Conservation (phyloP, 1,139 yeast species). For the Saccharomyces hybrid region DNA sequence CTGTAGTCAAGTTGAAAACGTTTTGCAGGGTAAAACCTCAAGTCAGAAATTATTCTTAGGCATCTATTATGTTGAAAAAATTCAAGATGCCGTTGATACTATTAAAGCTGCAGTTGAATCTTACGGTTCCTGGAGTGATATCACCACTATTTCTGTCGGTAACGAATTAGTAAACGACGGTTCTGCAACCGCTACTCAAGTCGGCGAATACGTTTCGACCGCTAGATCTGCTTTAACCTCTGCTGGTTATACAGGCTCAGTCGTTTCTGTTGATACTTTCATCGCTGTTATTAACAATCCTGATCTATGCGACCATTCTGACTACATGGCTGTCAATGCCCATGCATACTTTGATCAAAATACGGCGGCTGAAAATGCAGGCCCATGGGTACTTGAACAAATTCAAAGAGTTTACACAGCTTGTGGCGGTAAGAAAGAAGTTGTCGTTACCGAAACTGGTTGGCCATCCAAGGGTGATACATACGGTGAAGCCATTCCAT, state of each 20-base stretch:
- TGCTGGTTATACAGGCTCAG: conserved; percentile 59
- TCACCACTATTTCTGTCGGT: conserved; percentile 70
- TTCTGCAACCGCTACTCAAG: conserved; percentile 49
- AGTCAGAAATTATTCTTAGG: conserved; percentile 67
- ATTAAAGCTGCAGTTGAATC: conserved; percentile 48
- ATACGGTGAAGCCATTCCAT: conserved; percentile 62
- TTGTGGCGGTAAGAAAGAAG: conserved; percentile 53
- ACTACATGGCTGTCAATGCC: conserved; percentile 73
- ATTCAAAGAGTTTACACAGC: conserved; percentile 58
- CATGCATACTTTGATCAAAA: conserved; percentile 77
- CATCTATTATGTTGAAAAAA: conserved; percentile 51
- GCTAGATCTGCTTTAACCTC: conserved; percentile 56
- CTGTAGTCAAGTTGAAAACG: conserved; percentile 68
- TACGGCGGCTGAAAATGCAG: conserved; percentile 57
- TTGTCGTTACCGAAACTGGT: conserved; percentile 68
- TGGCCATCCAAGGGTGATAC: conserved; percentile 72
- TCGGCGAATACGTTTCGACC: conserved; percentile 45
- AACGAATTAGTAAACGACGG: conserved; percentile 73
- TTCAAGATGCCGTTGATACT: conserved; percentile 45
- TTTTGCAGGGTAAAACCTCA: conserved; percentile 51
- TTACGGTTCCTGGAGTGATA: conserved; percentile 61
- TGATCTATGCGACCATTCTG: conserved; percentile 59
- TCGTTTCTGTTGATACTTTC: conserved; percentile 74
- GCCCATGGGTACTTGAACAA: conserved; percentile 61
- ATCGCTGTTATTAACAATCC: conserved; percentile 67